Base-by-base conservation (phyloP, 225 moss, liverwort and hornwort genomes). In the Antitrichia curtipendula region DNA sequence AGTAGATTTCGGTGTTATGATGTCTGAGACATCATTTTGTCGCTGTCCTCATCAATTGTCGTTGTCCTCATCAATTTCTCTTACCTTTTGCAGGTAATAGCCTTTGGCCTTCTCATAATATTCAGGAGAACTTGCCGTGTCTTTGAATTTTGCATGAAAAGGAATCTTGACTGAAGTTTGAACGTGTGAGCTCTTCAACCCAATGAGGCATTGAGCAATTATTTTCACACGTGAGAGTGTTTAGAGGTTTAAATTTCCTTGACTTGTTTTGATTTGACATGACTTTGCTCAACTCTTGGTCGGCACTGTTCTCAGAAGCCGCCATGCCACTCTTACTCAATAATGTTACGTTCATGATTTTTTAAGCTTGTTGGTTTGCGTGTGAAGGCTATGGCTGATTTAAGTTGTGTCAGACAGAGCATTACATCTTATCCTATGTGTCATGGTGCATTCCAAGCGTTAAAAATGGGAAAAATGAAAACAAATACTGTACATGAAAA, bases 1-100 rank as follows among this genome's bases (percentile, higher is more conserved):
- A 96, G 94, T 89, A 82, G 96, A 95, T 86, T 98, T 96, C 61
- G 96, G 94, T 82, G 94, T 96, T 59, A 93, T 94, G 80, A 92
- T 98, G 96, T 87, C 95, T 40, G n/a, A 38, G 19, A 38, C 96
- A 96, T 86, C 96, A 96, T 76, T 70, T 98, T 79, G 94, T 91
- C 32, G 80, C 92, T 32, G 78, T n/a, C n/a, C n/a, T n/a, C n/a
- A n/a, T n/a, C n/a, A n/a, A n/a, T n/a, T n/a, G n/a, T n/a, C n/a
- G n/a, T 91, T 19, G 53, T 91, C 78, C 91, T 98, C 86, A 96
- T 96, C 62, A 84, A 92, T 38, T 96, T 98, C 89, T 96, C 96
- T 32, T 95, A 96, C 78, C 83, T 95, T 72, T 92, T 92, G 93
- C 87, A 96, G 98, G 96, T 95, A 77, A 31, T 32, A 20, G 19